Base-by-base conservation (phyloP, 495 filamentous ascomycete species). In the Penicillium antarcticum region DNA sequence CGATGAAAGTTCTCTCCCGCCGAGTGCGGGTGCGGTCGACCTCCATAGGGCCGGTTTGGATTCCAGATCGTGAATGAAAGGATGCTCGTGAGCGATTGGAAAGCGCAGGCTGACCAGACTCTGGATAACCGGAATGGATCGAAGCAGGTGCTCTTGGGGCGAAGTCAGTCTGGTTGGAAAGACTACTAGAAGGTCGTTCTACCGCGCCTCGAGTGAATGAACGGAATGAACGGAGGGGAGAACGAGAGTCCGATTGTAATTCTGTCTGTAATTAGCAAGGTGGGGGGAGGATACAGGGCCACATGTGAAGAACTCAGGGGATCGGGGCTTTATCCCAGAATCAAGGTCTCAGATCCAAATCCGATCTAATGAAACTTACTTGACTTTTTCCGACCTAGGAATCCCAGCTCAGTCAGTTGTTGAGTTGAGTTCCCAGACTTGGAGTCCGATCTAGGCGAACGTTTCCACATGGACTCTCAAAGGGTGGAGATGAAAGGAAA, bases 1-100 rank as follows among this genome's bases (percentile, higher is more conserved):
- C 94, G 39, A 97, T 86, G 65, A 96, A 99, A 1, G 95, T 99
- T 63, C 94, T 81, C 69, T 97, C 95, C 53, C 92, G 79, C 68
- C 95, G 82, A 51, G 85, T 87, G 23, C 90, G 84, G 52, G 81
- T 84, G 56, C 91, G 81, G 60, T 97, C 91, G 18, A 89, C 74
- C 61, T 88, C 85, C 65, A 89, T 76, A 64, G 85, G 81, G 63
- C 84, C 89, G 55, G 89, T 84, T 76, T 84, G 90, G 59, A 75
- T 72, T 58, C 68, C 73, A 12, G 79, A 72, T 57, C 75, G 69
- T 53, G 73, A 74, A 55, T 74, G 72, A 48, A 75, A 77, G 0
- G 76, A 79, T 14, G 63, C 66, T 42, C 70, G 68, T 11, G 71
- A 70, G 16, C 60, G 65, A 46, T 73, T 72, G 45, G 60, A 60